Percentiles rank a stretch among this genome's conserved stretches.
phyloP scores from a whole-genome alignment of 2,329 filamentous ascomycete species.

The Septoria petroselini region DNA sequence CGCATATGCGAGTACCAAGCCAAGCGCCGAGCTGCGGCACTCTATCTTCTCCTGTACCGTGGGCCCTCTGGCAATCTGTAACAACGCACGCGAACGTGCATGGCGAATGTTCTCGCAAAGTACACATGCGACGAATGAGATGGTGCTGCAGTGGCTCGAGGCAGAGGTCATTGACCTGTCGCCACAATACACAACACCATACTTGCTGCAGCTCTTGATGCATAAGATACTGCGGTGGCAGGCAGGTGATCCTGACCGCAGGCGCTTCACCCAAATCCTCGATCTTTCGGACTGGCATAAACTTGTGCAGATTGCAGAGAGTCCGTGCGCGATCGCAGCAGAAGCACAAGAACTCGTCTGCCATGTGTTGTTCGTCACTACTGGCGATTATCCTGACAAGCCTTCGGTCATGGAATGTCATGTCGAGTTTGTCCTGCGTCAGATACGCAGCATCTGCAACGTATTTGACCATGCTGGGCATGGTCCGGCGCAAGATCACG shows the following conservation, averaged over 20 bases:
- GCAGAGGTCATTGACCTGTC: conserved; percentile 14
- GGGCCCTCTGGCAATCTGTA: conserved; percentile 26
- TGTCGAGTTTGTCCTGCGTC: conserved; percentile 22
- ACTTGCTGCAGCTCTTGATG: conserved; percentile 17
- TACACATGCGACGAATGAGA: conserved; percentile 4
- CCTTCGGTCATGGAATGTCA: conserved; percentile 19
- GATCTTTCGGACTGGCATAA: conserved; percentile 24
- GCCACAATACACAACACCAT: conserved; percentile 16
- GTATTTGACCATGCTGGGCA: background rate
- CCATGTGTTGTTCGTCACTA: conserved; percentile 23
- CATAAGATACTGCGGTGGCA: conserved; percentile 15
- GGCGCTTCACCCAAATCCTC: conserved; percentile 18
- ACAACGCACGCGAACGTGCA: conserved; percentile 20
- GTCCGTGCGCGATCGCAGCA: conserved; percentile 9
- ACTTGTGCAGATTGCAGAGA: conserved; percentile 25
- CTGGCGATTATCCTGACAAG: conserved; percentile 5
- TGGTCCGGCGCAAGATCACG: conserved; percentile 1
- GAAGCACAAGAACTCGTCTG: conserved; percentile 15
- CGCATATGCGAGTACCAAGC: conserved; percentile 7
- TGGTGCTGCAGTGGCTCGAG: conserved; percentile 17
- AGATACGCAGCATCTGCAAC: conserved; percentile 22
- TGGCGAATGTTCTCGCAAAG: conserved; percentile 16
- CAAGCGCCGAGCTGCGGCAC: conserved; percentile 13
- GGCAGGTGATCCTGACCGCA: background rate
- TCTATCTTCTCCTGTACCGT: conserved; percentile 22